phyloP scores from a whole-genome alignment of 495 filamentous ascomycete genomes.

The Achaetomiella virescens region DNA sequence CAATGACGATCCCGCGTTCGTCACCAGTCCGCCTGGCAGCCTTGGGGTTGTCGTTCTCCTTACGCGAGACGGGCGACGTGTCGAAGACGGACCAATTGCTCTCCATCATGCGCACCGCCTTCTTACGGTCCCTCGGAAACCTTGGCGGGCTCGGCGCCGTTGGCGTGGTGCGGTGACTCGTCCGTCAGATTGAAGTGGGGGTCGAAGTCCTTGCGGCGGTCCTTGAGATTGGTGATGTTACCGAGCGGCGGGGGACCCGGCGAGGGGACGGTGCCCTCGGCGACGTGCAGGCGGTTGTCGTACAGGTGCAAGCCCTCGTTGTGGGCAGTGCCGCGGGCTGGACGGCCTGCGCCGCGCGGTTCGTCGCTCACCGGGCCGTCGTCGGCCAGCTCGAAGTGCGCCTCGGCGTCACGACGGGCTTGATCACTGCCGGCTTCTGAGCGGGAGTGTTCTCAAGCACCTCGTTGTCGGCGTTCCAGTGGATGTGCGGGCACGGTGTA shows the following conservation, averaged over 20 bases:
- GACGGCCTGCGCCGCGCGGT: constrained; percentile 48
- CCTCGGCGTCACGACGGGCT: constrained; percentile 72
- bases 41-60: constrained; percentile 38
- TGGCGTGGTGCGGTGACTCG: constrained; percentile 41
- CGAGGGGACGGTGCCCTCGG: constrained; percentile 37
- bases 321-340: constrained; percentile 41
- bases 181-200: constrained; percentile 66
- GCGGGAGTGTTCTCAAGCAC: constrained; percentile 53
- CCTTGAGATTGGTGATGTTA: constrained; percentile 58
- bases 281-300: constrained; percentile 63
- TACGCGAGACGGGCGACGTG: constrained; percentile 48
- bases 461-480: constrained; percentile 68
- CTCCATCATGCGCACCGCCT: constrained; percentile 62
- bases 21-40: constrained; percentile 26
- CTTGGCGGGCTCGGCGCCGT: constrained; percentile 16
- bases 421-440: constrained; percentile 47
- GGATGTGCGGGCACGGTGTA: constrained; percentile 50
- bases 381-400: constrained; percentile 57
- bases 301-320: constrained; percentile 69
- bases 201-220: constrained; percentile 67
- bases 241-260: constrained; percentile 40
- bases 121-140: constrained; percentile 48
- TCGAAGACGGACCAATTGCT: constrained; percentile 60
- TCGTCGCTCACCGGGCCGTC: constrained; percentile 27
- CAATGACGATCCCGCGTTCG: constrained; percentile 49